Evolutionary conservation across 192 early-diverging fungal genomes (phyloP), one percentile per base, ranked within the genome.

Genomic region (Geranomyces variabilis): DNA sequence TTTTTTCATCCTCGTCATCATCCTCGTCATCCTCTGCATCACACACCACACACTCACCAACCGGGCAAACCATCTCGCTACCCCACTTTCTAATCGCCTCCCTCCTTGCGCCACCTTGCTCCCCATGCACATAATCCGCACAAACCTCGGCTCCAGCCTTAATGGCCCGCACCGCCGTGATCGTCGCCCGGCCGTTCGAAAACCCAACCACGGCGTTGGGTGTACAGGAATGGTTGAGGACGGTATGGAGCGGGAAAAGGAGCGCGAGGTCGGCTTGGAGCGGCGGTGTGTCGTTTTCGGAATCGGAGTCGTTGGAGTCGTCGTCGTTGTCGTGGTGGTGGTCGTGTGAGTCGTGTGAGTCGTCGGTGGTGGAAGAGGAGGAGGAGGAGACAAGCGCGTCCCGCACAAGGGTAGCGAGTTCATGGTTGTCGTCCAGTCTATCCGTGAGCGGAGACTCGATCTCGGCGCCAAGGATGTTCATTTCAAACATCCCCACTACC

Each of bases 211-310:
- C 70, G 1, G 73, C 72, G 63, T 75, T 79, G 0, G 77, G 77
- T 14, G 28, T 61, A 62, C 77, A 79, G 13, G 67, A 71, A 45
- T 79, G 77, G 46, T 79, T 79, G 43, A 79, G 64, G 10, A 73
- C 75, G 7, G 56, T 43, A 13, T 79, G 72, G 30, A 77, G 33
- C 5, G 67, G 67, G 60, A 69, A 65, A 21, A 77, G 53, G 0
- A 63, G 61, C 3, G 65, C 63, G 67, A 61, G 66, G 29, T 67
- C 66, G 34, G 66, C 65, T 29, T 74, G 66, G 0, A 77, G 22
- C 7, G 63, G 47, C 29, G 53, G 60, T 31, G 51, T 36, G 45
- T 62, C 55, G 10, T 56, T 59, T 8, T 45, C 53, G 1, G 57
- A 1, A 13, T 33, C 31, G 30, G 51, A 45, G 17, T 63, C 29